Evolutionary conservation across 2,329 filamentous ascomycete genomes (phyloP), one percentile per base, ranked within the genome.

Genomic region (Phialocephala subalpina): DNA sequence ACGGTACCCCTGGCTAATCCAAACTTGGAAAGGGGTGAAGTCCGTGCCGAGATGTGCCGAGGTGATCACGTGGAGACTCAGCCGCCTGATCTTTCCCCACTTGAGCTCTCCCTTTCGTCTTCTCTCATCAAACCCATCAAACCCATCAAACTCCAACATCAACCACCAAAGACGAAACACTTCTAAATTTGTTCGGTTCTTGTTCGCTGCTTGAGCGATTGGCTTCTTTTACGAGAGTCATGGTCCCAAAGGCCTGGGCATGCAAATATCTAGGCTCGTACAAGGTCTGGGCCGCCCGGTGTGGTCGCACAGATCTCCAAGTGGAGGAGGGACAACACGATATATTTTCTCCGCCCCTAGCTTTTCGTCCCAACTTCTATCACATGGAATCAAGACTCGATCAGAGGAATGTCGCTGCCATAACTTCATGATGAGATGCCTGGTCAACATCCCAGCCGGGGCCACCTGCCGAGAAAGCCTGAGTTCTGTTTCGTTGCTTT

Each of bases 391-490:
- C 14, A 42, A 16, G 14, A 16, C 14, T n/a, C 16, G 2, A 6
- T 5, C n/a, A 11, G 4, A 40, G 18, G 18, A 2, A 40, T 40
- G n/a, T n/a, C n/a, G n/a, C n/a, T n/a, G n/a, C n/a, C n/a, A n/a
- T n/a, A n/a, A 33, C 9, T 33, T 33, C 29, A 5, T 33, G 29
- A 33, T 33, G 29, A 33, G 29, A 33, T 33, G 29, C 29, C 18
- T 42, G 6, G 4, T 11, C 4, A 22, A n/a, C 20, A 20, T 20
- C 20, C 22, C 20, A 5, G 20, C 45, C 25, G 6, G n/a, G n/a
- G n/a, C n/a, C n/a, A n/a, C n/a, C 45, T 49, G 45, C 45, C 45
- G 7, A 49, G 45, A 27, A 49, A 49, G 20, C 22, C n/a, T 49
- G 45, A 25, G 5, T 2, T 42, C 16, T 18, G 45, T 49, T 11